Conservation (phyloP, 495 filamentous ascomycete genomes). For the Neurospora cerealis region DNA sequence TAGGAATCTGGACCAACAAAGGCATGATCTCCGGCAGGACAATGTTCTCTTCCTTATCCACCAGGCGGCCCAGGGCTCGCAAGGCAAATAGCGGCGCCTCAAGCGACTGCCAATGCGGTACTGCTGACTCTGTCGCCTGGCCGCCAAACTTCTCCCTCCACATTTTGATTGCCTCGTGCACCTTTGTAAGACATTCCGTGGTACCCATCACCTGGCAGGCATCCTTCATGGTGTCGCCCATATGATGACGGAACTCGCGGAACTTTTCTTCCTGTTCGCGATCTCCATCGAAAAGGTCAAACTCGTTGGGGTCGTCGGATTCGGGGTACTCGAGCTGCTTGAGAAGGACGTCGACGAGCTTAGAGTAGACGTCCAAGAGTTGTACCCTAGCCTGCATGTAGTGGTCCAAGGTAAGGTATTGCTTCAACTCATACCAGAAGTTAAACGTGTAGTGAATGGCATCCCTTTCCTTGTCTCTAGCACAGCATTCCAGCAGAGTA, state of each 20-base stretch:
- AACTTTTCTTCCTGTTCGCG: slow-evolving; percentile 96
- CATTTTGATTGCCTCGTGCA: slow-evolving; percentile 68
- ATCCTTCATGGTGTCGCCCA: slow-evolving; percentile 98
- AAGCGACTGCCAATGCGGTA: slow-evolving; percentile 94
- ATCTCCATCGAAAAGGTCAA: slow-evolving; percentile 89
- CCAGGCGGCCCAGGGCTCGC: slow-evolving; percentile 96
- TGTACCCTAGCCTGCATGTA: slow-evolving; percentile 72
- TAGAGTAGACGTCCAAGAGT: slow-evolving; percentile 68
- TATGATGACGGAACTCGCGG: slow-evolving; percentile 87
- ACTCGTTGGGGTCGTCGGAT: slow-evolving; percentile 60
- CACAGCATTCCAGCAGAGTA: slow-evolving; percentile 79
- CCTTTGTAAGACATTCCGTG: slow-evolving; percentile 78
- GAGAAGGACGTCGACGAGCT: slow-evolving; percentile 88
- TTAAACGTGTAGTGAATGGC: slow-evolving; percentile 84
- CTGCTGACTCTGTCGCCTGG: slow-evolving; percentile 57
- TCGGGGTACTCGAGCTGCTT: slow-evolving; percentile 81
- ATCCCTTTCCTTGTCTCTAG: slow-evolving; percentile 76
- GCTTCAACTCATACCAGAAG: slow-evolving; percentile 98
- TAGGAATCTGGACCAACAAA: slow-evolving; percentile 83
- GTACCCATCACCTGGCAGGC: slow-evolving; percentile 93
- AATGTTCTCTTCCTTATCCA: slow-evolving; percentile 73
- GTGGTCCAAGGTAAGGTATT: slow-evolving; percentile 80
- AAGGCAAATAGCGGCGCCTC: slow-evolving; percentile 93
- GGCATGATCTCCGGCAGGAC: slow-evolving; percentile 86
- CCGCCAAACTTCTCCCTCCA: slow-evolving; percentile 80